Base-by-base conservation (phyloP, 345 rosid genomes). In the Passiflora organensis region DNA sequence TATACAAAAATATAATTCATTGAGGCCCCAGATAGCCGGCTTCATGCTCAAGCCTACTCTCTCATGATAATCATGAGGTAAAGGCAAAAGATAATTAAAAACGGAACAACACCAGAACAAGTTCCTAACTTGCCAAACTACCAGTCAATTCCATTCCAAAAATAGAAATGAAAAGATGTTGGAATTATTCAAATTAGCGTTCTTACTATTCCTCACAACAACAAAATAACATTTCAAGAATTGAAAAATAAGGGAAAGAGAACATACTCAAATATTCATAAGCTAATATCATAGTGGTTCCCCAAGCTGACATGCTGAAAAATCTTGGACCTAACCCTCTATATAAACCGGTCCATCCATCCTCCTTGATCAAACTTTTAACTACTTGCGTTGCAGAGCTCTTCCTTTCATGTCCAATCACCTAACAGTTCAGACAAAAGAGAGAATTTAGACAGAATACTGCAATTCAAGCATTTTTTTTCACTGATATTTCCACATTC, bases 241-340 rank as follows among this genome's bases (percentile, higher is more conserved):
- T 18, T 18, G 19, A 24, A 55, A 32, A 56, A 24, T 50, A 63
- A n/a, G 25, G 56, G 59, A 68, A 59, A 64, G 55, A 62, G 51
- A 25, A 28, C 95, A 64, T 87, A 94, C 99, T 94, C 73, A 94
- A 74, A 75, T 94, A 94, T 70, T 94, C 99, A 48, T 94, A 94
- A 53, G 97, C 72, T 69, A 89, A 60, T 60, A 94, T 94, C 99
- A 94, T 87, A 1, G 99, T 77, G 59, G 99, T 89, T 80, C 97
- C 99, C 99, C 99, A 86, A 55, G 97, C 91, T 14, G 99, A 94
- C 89, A 83, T 94, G 80, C 96, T 87, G 82, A 94, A 76, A 72
- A 94, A 85, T 72, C 99, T 80, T 17, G 99, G 97, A 41, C 97
- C 97, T 58, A 87, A 63, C 52, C 99, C 99, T 74, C 89, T 76